Base-by-base conservation (phyloP, 2,329 filamentous ascomycete species). In the Alternaria panax region DNA sequence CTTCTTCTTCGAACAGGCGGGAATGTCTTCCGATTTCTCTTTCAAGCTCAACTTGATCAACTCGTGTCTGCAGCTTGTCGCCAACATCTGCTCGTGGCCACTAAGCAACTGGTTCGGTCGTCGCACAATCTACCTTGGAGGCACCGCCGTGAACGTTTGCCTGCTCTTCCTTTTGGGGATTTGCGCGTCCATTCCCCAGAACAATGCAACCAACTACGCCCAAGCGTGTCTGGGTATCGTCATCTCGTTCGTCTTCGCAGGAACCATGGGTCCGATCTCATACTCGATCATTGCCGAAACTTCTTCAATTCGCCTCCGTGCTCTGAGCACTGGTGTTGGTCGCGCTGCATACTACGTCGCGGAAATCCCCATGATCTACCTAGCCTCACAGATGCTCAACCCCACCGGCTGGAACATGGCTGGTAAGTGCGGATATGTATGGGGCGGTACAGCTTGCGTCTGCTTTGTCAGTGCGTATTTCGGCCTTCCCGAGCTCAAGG, bases 211-310 rank as follows among this genome's bases (percentile, higher is more conserved):
- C 51, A 81, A 76, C 61, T 79, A 83, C 47, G 87, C 87, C 1
- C 85, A 87, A 72, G 87, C 87, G 24, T 85, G 84, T 16, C 79
- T 90, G 16, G 87, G 87, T 54, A 78, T 90, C 42, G 85, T 89
- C 69, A 82, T 90, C 68, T 89, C 87, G 22, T 85, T 90, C 62
- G 79, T 88, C 25, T 90, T 88, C 78, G 85, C 83, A 36, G 77
- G 87, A 18, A 85, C 85, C 64, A 86, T 86, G 16, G 87, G 86
- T 2, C 87, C 87, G n/a, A 85, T 85, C 38, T 88, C 87, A 11
- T 90, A 85, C 82, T 85, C 86, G 75, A 87, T 89, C 68, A 89
- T 89, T 50, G 86, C 85, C 60, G 87, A 89, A 76, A 89, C 87
- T 2, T 88, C 87, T 0, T 80, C 87, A 43, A 82, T 89, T 56